These are phyloP conservation scores for Blastomyces emzantsi DNA, from an alignment of 2,329 filamentous ascomycete genomes.

Conservation along the genomic window DNA sequence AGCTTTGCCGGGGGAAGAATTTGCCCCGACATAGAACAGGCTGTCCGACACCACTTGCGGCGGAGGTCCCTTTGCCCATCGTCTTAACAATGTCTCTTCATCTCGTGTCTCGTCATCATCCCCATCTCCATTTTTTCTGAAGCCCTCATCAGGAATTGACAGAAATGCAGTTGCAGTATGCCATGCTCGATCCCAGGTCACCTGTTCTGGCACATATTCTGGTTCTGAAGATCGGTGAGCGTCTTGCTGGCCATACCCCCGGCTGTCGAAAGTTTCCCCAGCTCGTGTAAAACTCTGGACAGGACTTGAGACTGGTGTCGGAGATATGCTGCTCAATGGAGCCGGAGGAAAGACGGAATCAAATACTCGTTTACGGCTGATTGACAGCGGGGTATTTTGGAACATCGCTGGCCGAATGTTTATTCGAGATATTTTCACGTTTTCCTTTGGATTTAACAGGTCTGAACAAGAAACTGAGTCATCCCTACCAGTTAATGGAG, in stretches of 20 bases:
- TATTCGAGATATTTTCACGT: background rate
- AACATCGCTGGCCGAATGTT: constrained; percentile 12
- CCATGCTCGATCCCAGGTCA: constrained; percentile 35
- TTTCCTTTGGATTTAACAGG: background rate
- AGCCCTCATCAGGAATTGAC: constrained; percentile 28
- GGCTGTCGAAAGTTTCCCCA: constrained; percentile 16
- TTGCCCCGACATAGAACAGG: constrained; percentile 26
- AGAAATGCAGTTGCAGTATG: constrained; percentile 34
- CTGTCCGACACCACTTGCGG: constrained; percentile 26
- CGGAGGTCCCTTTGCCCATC: constrained; percentile 26
- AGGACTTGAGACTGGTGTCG: constrained; percentile 22
- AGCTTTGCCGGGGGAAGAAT: constrained; percentile 16
- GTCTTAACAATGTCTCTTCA: constrained; percentile 23
- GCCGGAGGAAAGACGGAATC: constrained; percentile 36
- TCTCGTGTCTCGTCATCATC: constrained; percentile 15
- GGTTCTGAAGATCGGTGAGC: constrained; percentile 8
- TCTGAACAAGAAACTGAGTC: background rate
- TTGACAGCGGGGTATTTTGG: constrained; percentile 13
- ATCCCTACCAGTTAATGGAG: no score
- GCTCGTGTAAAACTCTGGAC: constrained; percentile 18
- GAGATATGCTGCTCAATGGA: constrained; percentile 26
- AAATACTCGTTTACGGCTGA: constrained; percentile 34
- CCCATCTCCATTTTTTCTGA: constrained; percentile 14
- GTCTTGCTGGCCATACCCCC: constrained; percentile 8
- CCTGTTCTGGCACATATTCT: constrained; percentile 23